Conservation (phyloP, 2,329 filamentous ascomycete species). For the Colletotrichum liriopes region DNA sequence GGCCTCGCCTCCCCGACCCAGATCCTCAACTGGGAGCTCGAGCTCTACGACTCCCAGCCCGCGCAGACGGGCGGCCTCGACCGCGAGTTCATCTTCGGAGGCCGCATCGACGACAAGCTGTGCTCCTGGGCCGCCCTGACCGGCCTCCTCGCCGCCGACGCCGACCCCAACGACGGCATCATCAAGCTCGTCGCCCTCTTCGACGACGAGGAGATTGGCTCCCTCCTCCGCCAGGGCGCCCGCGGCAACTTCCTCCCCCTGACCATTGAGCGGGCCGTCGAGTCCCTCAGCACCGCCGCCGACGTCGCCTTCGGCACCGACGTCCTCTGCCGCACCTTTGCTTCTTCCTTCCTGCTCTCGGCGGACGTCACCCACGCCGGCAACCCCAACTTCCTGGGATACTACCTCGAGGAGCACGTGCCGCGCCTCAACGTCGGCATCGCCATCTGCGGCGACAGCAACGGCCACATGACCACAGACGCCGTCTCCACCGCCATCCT, state of each 20-base stretch:
- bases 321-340: slow-evolving; percentile 85
- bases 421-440: slow-evolving; percentile 92
- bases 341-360: slow-evolving; percentile 92
- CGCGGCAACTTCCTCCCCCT: slow-evolving; percentile 89
- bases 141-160: slow-evolving; percentile 80
- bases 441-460: slow-evolving; percentile 84
- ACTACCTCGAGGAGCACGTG: slow-evolving; percentile 88
- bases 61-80: slow-evolving; percentile 88
- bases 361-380: slow-evolving; percentile 95
- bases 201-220: slow-evolving; percentile 97
- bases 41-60: slow-evolving; percentile 92
- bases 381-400: slow-evolving; percentile 91
- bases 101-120: slow-evolving; percentile 97
- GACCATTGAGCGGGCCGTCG: slow-evolving; percentile 85
- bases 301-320: slow-evolving; percentile 67
- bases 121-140: slow-evolving; percentile 94
- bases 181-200: slow-evolving; percentile 96
- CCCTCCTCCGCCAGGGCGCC: slow-evolving; percentile 90
- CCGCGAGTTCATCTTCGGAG: slow-evolving; percentile 94
- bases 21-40: slow-evolving; percentile 97
- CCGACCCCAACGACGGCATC: slow-evolving; percentile 72
- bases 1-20: slow-evolving; percentile 78
- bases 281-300: slow-evolving; percentile 71
- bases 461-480: slow-evolving; percentile 97
- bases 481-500: slow-evolving; percentile 87